Conservation (phyloP, 2,329 filamentous ascomycete species). For the Leptosphaerulina australis region DNA sequence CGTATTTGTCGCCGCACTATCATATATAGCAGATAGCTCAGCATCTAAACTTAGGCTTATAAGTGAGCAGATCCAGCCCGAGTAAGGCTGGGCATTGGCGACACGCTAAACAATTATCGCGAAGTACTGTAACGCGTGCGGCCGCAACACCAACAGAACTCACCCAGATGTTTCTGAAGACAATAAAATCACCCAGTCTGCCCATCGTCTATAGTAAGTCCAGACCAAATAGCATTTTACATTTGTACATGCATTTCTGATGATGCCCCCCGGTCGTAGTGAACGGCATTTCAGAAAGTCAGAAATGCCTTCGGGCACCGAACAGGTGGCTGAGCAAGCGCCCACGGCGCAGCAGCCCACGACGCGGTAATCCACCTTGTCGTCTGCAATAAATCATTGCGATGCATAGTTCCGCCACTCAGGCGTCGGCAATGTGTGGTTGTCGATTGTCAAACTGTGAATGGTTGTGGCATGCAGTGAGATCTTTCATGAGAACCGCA, state of each 20-base stretch:
- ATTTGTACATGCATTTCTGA: background rate
- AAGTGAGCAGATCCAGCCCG: conserved; percentile 2
- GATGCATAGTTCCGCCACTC: too few species aligned
- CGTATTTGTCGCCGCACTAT: background rate
- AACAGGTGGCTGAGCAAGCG: conserved; percentile 10
- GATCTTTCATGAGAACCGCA: too few species aligned
- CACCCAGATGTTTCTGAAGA: background rate
- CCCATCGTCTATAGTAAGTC: background rate
- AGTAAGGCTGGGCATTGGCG: background rate
- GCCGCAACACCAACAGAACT: background rate
- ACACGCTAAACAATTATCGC: background rate
- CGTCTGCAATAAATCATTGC: too few species aligned
- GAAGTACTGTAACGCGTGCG: background rate
- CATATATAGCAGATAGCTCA: background rate
- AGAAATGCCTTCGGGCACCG: conserved; percentile 6
- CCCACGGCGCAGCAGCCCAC: background rate
- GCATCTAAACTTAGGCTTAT: background rate
- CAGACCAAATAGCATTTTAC: too few species aligned
- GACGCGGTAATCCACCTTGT: too few species aligned
- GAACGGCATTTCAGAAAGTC: background rate
- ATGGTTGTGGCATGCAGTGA: too few species aligned
- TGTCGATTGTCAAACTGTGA: too few species aligned
- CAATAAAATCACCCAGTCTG: background rate
- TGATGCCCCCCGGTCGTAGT: background rate
- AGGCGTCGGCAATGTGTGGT: too few species aligned